Conservation (phyloP, 106 monocot species). For the Alisma plantagoaquatica region DNA sequence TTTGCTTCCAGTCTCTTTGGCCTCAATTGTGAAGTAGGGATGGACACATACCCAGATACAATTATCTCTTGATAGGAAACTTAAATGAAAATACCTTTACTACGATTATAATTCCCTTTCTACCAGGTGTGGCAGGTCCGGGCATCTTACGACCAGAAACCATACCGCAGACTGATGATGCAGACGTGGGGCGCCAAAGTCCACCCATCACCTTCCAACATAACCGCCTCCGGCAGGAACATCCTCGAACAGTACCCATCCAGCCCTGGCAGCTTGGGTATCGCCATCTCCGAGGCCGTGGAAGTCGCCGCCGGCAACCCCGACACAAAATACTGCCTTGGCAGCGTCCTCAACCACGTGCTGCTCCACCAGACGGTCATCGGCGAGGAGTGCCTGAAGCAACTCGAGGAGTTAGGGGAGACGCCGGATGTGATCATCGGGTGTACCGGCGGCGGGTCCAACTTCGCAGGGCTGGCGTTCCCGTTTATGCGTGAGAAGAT, state of each 20-base stretch:
- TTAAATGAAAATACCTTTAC: background rate
- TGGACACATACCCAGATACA: background rate
- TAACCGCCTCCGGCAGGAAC: slow-evolving; percentile 45
- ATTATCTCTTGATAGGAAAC: background rate
- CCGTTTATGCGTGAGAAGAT: slow-evolving; percentile 78
- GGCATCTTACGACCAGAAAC: slow-evolving; percentile 82
- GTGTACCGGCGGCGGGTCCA: slow-evolving; percentile 83
- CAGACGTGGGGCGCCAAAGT: slow-evolving; percentile 95
- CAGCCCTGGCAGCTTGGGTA: slow-evolving; percentile 73
- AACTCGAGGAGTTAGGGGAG: slow-evolving; percentile 51
- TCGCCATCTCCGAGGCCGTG: slow-evolving; percentile 86
- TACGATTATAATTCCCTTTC: background rate
- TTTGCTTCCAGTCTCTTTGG: slow-evolving; percentile 73
- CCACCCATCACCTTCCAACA: slow-evolving; percentile 57
- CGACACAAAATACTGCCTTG: slow-evolving; percentile 81
- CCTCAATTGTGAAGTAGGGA: slow-evolving; percentile 61
- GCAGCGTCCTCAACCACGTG: slow-evolving; percentile 82
- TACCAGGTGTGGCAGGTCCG: slow-evolving; percentile 86
- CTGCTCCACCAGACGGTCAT: slow-evolving; percentile 80
- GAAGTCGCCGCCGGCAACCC: slow-evolving; percentile 46
- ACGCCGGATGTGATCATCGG: slow-evolving; percentile 70
- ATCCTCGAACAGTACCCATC: slow-evolving; percentile 51
- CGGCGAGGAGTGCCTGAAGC: slow-evolving; percentile 77
- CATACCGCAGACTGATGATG: slow-evolving; percentile 86
- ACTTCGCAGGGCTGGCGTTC: slow-evolving; percentile 66